Evolutionary conservation across 192 early-diverging fungal species (phyloP), one percentile per base, ranked within the genome.

Genomic region (Gaertneriomyces sp.): DNA sequence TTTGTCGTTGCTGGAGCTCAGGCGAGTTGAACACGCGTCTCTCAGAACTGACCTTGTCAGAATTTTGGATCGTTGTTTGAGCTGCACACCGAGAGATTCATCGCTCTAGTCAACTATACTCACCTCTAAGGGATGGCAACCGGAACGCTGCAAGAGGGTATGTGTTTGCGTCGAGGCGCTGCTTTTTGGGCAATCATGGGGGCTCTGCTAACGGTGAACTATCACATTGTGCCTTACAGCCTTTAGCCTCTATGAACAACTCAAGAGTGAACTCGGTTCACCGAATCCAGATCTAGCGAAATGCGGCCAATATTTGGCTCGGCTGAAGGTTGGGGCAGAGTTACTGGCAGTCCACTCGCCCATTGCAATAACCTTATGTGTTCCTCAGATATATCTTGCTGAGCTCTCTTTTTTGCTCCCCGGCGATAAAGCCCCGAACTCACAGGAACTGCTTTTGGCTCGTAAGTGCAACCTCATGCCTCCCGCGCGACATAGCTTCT

Each of bases 221-320:
- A 49, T 10, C 25, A 1, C 25, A 33, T 33, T 33, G 25, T 33
- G 25, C 25, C 25, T 51, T 11, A 19, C 66, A 68, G 66, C 66
- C 38, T 60, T 68, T 43, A 58, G 57, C 3, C 45, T 68, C 11
- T 68, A 68, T 41, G 66, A 68, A 19, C 66, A 50, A 42, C 81
- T 93, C 39, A 87, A 87, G 68, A 85, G 85, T 71, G 91, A 93
- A 69, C 80, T 90, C 59, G 75, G 73, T 58, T 68, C 76, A 5
- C 63, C 85, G 17, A 81, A 87, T 64, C 71, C 86, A 9, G 83
- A 90, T 69, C 76, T 89, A 16, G 69, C 78, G 64, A 90, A 89
- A 72, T 90, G 88, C 74, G 84, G 80, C 6, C 72, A 87, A 33
- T 71, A 79, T 54, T 73, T 93, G 6, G 74, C 76, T 7, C 80